Base-by-base conservation (phyloP, 2,329 filamentous ascomycete genomes). In the Reticulascus tulasneorum region DNA sequence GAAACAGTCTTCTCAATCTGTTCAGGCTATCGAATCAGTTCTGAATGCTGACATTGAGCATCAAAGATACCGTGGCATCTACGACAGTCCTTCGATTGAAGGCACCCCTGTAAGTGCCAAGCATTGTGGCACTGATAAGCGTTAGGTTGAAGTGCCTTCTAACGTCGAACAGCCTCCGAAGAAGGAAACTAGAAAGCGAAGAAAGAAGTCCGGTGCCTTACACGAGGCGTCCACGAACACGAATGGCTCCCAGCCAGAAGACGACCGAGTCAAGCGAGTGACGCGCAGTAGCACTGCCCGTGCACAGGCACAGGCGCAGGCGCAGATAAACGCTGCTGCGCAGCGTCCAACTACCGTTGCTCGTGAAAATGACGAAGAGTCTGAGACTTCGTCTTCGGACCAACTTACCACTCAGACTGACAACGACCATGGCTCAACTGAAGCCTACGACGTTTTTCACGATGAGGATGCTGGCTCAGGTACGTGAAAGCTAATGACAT, bases 11-110 rank as follows among this genome's bases (percentile, higher is more conserved):
- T 88, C 85, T 1, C 68, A 73, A 45, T 67, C 71, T 3, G 77
- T 88, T 22, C 72, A 77, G 38, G 75, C 80, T 8, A 75, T 62
- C 0, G 84, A 89, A 60, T 63, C 77, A 16, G 75, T 88, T 31
- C 83, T 82, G 63, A 68, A 72, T 22, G 52, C 65, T 3, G 62
- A 70, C 23, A 64, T 77, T 13, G 60, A 71, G 28, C 55, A 77
- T 9, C 65, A 73, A 49, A 66, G 70, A 33, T 56, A 64, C 19
- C 70, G 77, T 37, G 70, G 77, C 42, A 75, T 83, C 23, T 83
- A 82, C 47, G 77, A 77, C 24, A 69, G 66, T 25, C 73, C 76
- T 12, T 81, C 77, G 0, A 49, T 64, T 44, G 66, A 72, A 32
- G 68, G 60, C 12, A 72, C 63, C 32, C 67, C 67, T 24, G 77